These are phyloP conservation scores for Debaryomycetaceae sp. DNA, from an alignment of 1,139 yeast genomes.

Conservation along the genomic window DNA sequence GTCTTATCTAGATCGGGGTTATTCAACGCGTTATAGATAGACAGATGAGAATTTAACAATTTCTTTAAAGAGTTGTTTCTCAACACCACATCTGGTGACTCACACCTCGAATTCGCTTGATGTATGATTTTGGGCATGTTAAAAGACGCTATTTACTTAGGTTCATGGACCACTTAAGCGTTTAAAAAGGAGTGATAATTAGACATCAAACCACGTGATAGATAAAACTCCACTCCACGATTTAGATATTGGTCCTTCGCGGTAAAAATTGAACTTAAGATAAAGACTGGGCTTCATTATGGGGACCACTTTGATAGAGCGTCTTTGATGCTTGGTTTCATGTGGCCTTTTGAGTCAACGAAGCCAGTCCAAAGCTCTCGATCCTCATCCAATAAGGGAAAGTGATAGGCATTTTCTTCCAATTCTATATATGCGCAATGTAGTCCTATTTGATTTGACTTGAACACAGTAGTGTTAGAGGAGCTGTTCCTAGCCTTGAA, in stretches of 20 bases:
- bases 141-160: not conserved
- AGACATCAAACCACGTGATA: not conserved
- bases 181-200: not conserved
- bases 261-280: too few relatives aligned
- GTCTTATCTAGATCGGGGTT: slow-evolving; percentile 42
- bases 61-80: slow-evolving; percentile 10
- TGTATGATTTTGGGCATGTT: slow-evolving; percentile 2
- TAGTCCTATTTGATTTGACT: slow-evolving; percentile 22
- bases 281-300: too few relatives aligned
- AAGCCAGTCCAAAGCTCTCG: slow-evolving; percentile 19
- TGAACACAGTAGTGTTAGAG: slow-evolving; percentile 15
- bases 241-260: not conserved
- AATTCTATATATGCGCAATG: slow-evolving; percentile 17
- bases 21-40: slow-evolving; percentile 36
- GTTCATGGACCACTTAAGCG: not conserved
- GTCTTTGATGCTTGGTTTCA: slow-evolving; percentile 1
- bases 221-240: not conserved
- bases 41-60: slow-evolving; percentile 36
- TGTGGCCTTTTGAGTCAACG: slow-evolving; percentile 7
- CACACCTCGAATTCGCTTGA: not conserved
- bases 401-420: slow-evolving; percentile 10
- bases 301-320: slow-evolving; percentile 2
- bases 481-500: slow-evolving; percentile 12
- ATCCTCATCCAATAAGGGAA: slow-evolving; percentile 15
- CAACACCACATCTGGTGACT: slow-evolving; percentile 2